Conservation (phyloP, 345 rosid species). For the Orychophragmus violaceus region DNA sequence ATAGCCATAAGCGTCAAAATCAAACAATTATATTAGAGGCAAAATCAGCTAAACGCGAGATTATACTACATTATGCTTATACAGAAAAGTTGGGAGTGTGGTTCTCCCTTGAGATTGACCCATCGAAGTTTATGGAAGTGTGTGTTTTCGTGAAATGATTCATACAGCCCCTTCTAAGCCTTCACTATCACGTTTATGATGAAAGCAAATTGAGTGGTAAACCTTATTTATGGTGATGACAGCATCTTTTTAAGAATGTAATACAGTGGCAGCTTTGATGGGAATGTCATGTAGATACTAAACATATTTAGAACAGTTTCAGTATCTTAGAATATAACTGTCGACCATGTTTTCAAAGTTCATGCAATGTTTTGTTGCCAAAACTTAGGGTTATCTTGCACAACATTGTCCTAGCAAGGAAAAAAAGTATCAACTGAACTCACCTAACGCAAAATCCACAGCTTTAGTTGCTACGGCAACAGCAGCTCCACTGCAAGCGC, state of each 20-base stretch:
- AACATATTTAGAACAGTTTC: not conserved
- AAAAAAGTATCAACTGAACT: not conserved
- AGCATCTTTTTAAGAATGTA: not conserved
- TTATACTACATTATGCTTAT: not conserved
- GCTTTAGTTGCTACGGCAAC: constrained; percentile 82
- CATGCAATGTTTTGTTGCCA: not conserved
- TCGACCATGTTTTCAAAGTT: not conserved
- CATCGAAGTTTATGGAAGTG: not conserved
- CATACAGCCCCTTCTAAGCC: not conserved
- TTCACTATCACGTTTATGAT: not conserved
- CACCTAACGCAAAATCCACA: constrained; percentile 83
- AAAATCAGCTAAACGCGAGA: not conserved
- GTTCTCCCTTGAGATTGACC: not conserved
- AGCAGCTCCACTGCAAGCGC: constrained; percentile 92
- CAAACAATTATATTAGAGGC: not conserved
- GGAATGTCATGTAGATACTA: not conserved
- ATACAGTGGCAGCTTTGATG: not conserved
- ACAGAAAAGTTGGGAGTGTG: constrained; percentile 1
- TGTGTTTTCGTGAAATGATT: not conserved
- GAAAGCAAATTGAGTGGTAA: not conserved
- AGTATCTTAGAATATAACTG: not conserved
- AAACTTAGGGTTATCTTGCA: not conserved
- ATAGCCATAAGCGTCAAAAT: not conserved
- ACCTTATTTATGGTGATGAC: not conserved
- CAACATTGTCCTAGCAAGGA: not conserved